These are phyloP conservation scores for Phlebopus sp. DNA, from an alignment of 1,284 basidiomycete genomes.

Conservation along the genomic window DNA sequence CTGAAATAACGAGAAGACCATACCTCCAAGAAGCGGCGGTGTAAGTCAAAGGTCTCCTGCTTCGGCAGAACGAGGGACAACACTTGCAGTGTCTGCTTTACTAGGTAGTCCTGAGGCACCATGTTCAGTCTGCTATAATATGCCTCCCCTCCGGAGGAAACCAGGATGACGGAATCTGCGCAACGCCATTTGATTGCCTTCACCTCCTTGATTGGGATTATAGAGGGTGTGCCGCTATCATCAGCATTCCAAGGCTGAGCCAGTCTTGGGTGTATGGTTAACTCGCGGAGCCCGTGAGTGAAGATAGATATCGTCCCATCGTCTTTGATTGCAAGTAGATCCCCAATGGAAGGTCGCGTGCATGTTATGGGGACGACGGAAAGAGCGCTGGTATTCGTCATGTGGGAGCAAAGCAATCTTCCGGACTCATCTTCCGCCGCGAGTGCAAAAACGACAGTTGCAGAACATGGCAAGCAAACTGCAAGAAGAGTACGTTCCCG, in stretches of 20 bases:
- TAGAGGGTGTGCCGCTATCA: constrained; percentile 14
- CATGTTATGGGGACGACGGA: constrained; percentile 58
- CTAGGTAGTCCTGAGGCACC: constrained; percentile 49
- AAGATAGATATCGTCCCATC: constrained; percentile 52
- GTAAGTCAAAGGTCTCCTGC: constrained; percentile 54
- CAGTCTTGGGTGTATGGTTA: constrained; percentile 38
- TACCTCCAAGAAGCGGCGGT: constrained; percentile 51
- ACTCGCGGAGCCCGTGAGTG: constrained; percentile 55
- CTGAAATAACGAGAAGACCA: constrained; percentile 50
- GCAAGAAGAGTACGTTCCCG: constrained; percentile 51
- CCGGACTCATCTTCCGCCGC: constrained; percentile 35
- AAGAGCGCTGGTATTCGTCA: constrained; percentile 44
- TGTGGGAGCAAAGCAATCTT: constrained; percentile 38
- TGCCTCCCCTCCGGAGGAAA: constrained; percentile 47
- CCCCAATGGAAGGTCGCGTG: constrained; percentile 60
- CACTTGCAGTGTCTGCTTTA: constrained; percentile 56
- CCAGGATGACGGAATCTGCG: constrained; percentile 44
- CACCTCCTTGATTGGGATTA: constrained; percentile 31
- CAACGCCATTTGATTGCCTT: constrained; percentile 40
- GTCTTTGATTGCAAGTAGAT: constrained; percentile 63
- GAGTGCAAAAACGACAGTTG: constrained; percentile 51
- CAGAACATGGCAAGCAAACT: constrained; percentile 51
- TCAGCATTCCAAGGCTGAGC: constrained; percentile 19
- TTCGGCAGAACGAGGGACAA: constrained; percentile 59
- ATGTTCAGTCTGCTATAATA: constrained; percentile 49